phyloP scores from a whole-genome alignment of 2,329 filamentous ascomycete species.

The Epicoccum sorghinum region DNA sequence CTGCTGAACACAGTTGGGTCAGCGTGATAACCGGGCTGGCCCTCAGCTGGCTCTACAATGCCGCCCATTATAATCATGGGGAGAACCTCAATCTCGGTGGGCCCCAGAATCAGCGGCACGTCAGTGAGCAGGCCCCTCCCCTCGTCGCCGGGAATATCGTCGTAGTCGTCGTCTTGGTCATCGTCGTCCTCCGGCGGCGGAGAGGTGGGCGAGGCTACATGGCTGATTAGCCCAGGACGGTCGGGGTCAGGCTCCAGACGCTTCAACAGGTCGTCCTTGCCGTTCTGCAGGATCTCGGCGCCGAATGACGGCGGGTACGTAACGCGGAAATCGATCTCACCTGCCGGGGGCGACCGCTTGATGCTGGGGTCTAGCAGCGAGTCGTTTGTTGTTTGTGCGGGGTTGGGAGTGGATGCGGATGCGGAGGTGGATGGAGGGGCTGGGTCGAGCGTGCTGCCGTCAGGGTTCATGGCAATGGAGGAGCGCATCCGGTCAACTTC shows the following conservation, averaged over 20 bases:
- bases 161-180: conserved; percentile 74
- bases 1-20: conserved; percentile 60
- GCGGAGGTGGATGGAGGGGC: conserved; percentile 23
- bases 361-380: conserved; percentile 43
- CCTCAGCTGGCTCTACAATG: conserved; percentile 81
- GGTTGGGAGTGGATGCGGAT: conserved; percentile 19
- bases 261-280: conserved; percentile 59
- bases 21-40: conserved; percentile 61
- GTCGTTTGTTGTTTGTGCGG: conserved; percentile 27
- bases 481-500: conserved; percentile 49
- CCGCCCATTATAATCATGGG: conserved; percentile 98
- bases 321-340: conserved; percentile 57
- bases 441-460: conserved; percentile 24
- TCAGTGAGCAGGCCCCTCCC: conserved; percentile 87
- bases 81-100: conserved; percentile 92
- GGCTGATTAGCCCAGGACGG: conserved; percentile 47
- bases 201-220: conserved; percentile 49
- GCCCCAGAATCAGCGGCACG: conserved; percentile 90
- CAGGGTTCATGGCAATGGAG: conserved; percentile 35
- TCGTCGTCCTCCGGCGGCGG: conserved; percentile 65
- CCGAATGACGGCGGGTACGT: conserved; percentile 57
- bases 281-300: conserved; percentile 55
- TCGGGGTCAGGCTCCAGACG: conserved; percentile 55
- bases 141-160: conserved; percentile 71
- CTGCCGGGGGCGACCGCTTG: conserved; percentile 47